Evolutionary conservation across 2,329 filamentous ascomycete species (phyloP).

Genomic region (Thielaviopsis musarum): DNA sequence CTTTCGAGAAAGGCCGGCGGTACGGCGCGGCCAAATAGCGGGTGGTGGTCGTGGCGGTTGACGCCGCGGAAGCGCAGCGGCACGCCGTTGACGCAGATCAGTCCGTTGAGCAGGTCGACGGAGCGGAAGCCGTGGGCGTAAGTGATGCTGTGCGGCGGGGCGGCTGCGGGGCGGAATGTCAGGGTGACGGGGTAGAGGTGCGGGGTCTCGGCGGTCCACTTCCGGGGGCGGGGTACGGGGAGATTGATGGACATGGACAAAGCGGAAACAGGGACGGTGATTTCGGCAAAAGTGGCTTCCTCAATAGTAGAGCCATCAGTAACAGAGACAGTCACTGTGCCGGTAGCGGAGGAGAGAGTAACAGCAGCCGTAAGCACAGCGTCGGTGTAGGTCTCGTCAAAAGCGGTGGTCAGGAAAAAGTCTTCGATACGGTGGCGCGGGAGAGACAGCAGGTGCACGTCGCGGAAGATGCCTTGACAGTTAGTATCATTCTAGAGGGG

Average conservation of each 20-base stretch:
- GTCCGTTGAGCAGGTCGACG: conserved; percentile 41
- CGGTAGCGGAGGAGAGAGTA: not conserved
- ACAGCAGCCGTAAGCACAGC: conserved; percentile 33
- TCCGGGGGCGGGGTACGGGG: conserved; percentile 27
- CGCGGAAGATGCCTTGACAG: conserved; percentile 42
- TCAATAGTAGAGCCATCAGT: not conserved
- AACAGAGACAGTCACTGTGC: conserved; percentile 14
- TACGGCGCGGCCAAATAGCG: conserved; percentile 42
- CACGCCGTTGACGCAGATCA: conserved; percentile 47
- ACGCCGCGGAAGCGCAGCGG: conserved; percentile 49
- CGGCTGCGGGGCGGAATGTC: conserved; percentile 11
- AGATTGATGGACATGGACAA: conserved; percentile 16
- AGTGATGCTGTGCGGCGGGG: conserved; percentile 19
- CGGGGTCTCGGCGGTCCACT: conserved; percentile 53
- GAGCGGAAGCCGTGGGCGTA: conserved; percentile 44
- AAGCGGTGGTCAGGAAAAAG: conserved; percentile 36
- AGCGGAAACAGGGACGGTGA: not conserved
- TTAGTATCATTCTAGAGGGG: too few relatives aligned
- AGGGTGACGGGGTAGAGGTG: conserved; percentile 36
- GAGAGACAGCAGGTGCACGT: conserved; percentile 49
- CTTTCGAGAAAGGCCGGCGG: conserved; percentile 39
- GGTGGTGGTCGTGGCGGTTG: conserved; percentile 56
- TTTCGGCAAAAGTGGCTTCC: not conserved
- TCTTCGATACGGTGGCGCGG: conserved; percentile 37
- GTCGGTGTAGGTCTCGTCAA: conserved; percentile 21